Percentiles rank a stretch among this genome's conserved stretches.
phyloP scores from a whole-genome alignment of 129 eudicot species.

The Erigeron canadensis region DNA sequence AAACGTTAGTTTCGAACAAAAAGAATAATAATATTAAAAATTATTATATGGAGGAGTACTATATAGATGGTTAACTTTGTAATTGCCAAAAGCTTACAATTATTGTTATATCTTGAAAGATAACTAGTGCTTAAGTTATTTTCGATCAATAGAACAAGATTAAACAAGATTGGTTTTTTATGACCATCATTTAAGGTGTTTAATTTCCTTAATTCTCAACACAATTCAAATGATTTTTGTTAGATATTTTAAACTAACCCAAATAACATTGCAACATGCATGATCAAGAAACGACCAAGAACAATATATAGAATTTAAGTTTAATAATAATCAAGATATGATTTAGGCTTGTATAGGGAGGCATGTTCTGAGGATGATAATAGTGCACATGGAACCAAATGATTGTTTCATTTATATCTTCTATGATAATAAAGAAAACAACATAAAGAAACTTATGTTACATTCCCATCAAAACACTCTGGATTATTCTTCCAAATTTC shows the following conservation, averaged over 20 bases:
- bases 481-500: slow-evolving; percentile 62
- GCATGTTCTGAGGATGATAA: slow-evolving; percentile 63
- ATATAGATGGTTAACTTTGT: background rate
- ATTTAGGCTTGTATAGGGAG: slow-evolving; percentile 39
- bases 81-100: slow-evolving; percentile 5
- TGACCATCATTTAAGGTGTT: background rate
- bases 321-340: background rate
- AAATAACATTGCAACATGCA: too few species aligned
- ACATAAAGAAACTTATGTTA: slow-evolving; percentile 28
- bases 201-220: background rate
- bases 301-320: background rate
- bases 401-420: slow-evolving; percentile 45
- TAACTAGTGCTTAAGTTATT: background rate
- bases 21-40: too few species aligned
- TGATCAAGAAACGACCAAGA: background rate
- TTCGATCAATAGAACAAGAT: background rate
- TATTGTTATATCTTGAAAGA: background rate
- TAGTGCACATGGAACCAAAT: slow-evolving; percentile 82
- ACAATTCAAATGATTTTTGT: background rate
- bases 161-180: background rate
- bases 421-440: slow-evolving; percentile 24
- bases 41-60: too few species aligned
- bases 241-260: too few species aligned
- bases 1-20: too few species aligned
- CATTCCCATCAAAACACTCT: slow-evolving; percentile 64